These are phyloP conservation scores for Iberis pinnata DNA, from an alignment of 345 rosid genomes.

Conservation along the genomic window DNA sequence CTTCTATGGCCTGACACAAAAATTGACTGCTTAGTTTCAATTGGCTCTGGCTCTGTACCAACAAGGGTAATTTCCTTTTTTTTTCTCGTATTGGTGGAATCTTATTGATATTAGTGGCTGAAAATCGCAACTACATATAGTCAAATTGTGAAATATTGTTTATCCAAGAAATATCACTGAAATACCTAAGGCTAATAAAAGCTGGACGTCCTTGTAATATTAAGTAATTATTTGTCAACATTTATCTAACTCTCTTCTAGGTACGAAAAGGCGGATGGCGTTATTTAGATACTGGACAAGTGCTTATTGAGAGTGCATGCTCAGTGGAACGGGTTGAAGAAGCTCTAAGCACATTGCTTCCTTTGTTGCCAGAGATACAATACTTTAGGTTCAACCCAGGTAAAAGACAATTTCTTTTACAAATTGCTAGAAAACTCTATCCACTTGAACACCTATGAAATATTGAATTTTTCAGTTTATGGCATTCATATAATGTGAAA, in stretches of 20 bases:
- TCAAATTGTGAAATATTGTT: constrained; percentile 1
- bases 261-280: constrained; percentile 98
- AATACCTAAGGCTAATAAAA: neutral
- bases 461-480: neutral
- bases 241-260: constrained; percentile 32
- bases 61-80: constrained; percentile 57
- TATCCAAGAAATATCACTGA: constrained; percentile 1
- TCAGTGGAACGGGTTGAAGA: constrained; percentile 97
- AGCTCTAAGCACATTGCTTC: constrained; percentile 89
- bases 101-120: neutral
- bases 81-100: constrained; percentile 4
- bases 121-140: neutral
- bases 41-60: constrained; percentile 96
- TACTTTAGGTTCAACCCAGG: constrained; percentile 96
- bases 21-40: constrained; percentile 88
- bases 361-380: constrained; percentile 87
- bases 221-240: constrained; percentile 10
- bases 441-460: constrained; percentile 2
- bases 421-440: constrained; percentile 5
- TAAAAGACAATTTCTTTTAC: constrained; percentile 23
- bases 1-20: constrained; percentile 97
- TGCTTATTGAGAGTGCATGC: constrained; percentile 96
- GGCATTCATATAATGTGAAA: neutral
- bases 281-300: constrained; percentile 95
- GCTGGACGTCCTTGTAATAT: neutral